A percentile compares a stretch with the other conserved stretches of the same genome.
Conservation (phyloP, 495 filamentous ascomycete species). For the Aspergillus nidulans region DNA sequence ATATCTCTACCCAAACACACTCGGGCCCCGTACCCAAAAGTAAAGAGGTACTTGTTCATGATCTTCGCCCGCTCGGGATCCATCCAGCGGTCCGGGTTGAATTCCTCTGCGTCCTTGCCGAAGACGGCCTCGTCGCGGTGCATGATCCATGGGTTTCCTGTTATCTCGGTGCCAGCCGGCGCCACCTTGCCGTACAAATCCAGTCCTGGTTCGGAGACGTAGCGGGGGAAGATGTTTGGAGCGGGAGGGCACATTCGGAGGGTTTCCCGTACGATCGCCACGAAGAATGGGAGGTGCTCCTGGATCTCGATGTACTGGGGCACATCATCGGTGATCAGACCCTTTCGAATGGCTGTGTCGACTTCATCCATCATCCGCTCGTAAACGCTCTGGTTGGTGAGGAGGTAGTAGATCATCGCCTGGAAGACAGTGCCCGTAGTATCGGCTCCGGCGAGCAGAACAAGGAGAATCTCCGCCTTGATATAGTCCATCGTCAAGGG, state of each 20-base stretch:
- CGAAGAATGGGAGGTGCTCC: slow-evolving; percentile 43
- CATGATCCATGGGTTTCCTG: slow-evolving; percentile 50
- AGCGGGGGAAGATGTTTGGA: slow-evolving; percentile 43
- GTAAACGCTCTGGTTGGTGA: slow-evolving; percentile 44
- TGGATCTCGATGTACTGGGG: slow-evolving; percentile 42
- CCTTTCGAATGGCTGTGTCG: slow-evolving; percentile 39
- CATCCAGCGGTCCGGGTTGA: slow-evolving; percentile 40
- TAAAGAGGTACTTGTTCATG: slow-evolving; percentile 49
- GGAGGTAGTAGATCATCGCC: slow-evolving; percentile 49
- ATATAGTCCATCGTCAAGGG: slow-evolving; percentile 47
- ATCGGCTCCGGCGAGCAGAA: slow-evolving; percentile 61
- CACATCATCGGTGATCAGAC: slow-evolving; percentile 27
- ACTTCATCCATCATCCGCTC: slow-evolving; percentile 55
- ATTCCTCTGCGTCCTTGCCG: slow-evolving; percentile 42
- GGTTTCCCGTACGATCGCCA: slow-evolving; percentile 48
- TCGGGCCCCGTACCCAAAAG: slow-evolving; percentile 51
- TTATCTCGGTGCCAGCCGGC: slow-evolving; percentile 56
- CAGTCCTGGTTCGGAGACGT: slow-evolving; percentile 48
- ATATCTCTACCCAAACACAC: slow-evolving; percentile 53
- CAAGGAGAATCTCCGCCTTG: slow-evolving; percentile 50
- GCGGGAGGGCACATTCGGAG: slow-evolving; percentile 52
- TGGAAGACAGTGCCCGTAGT: slow-evolving; percentile 56
- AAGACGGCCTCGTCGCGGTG: slow-evolving; percentile 49
- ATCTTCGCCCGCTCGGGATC: slow-evolving; percentile 37
- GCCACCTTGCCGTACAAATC: slow-evolving; percentile 48